These are phyloP conservation scores for Pyrenophora seminiperda DNA, from an alignment of 2,329 filamentous ascomycete species.

Conservation along the genomic window DNA sequence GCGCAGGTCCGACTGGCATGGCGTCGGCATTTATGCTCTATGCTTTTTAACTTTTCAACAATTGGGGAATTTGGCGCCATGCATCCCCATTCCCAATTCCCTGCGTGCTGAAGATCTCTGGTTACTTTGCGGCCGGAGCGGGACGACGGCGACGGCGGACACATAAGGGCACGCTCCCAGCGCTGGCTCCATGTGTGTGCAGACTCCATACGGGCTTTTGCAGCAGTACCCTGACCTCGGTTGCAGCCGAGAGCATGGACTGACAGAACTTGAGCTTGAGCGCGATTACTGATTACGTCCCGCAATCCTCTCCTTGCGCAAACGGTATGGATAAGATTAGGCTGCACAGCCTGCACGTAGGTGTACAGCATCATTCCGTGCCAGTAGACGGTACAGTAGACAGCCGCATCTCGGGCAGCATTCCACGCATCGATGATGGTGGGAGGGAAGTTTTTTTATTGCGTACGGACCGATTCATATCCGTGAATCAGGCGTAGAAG, in stretches of 20 bases:
- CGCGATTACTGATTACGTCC: conserved; percentile 11
- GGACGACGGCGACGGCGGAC: conserved; percentile 34
- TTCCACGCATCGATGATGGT: neutral
- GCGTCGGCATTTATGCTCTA: neutral
- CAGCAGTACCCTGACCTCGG: conserved; percentile 34
- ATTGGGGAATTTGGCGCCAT: neutral
- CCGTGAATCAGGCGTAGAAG: conserved; percentile 18
- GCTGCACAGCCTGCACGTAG: too few relatives aligned
- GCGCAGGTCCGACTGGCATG: neutral
- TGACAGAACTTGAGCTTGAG: conserved; percentile 5
- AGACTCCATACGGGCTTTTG: conserved; percentile 27
- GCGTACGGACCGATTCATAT: conserved; percentile 4
- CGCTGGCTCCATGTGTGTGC: conserved; percentile 36
- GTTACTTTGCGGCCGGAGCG: conserved; percentile 39
- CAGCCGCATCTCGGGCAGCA: conserved; percentile 10
- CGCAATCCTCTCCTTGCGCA: conserved; percentile 7
- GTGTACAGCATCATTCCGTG: neutral
- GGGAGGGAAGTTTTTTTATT: conserved; percentile 4
- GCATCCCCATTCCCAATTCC: neutral
- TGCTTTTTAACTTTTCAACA: neutral
- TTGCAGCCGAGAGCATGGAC: conserved; percentile 28
- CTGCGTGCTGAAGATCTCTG: conserved; percentile 23
- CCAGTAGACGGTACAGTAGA: neutral
- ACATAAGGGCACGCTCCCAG: conserved; percentile 37
- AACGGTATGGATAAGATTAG: neutral